Evolutionary conservation across 129 eudicot genomes (phyloP).

Genomic region (Flaveria sonorensis): DNA sequence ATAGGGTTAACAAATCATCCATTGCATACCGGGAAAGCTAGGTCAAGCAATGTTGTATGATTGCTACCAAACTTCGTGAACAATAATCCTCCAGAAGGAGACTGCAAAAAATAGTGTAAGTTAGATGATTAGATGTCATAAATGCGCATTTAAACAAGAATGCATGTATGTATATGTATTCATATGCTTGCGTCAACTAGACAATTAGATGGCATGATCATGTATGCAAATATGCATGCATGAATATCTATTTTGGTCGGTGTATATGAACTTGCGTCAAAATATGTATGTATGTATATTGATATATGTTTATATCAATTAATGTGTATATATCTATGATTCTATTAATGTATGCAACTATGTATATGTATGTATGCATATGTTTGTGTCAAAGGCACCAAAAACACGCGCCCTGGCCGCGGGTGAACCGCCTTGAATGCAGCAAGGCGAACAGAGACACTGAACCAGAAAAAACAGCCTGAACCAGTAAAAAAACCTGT

Average conservation of each 20-base stretch:
- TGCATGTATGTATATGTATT: constrained; percentile 2
- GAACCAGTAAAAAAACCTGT: too few species aligned
- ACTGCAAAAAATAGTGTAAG: constrained; percentile 44
- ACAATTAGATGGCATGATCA: neutral
- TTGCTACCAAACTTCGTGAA: constrained; percentile 87
- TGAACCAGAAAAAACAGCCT: too few species aligned
- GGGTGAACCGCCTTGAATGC: too few species aligned
- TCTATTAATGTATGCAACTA: neutral
- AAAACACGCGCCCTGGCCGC: too few species aligned
- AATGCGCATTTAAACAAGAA: neutral
- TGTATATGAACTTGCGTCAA: neutral
- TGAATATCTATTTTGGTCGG: neutral
- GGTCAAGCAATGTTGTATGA: constrained; percentile 76
- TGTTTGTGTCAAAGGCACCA: neutral
- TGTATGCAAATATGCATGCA: neutral
- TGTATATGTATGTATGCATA: neutral
- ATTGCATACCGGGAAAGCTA: constrained; percentile 78
- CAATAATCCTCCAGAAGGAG: constrained; percentile 84
- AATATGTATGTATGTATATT: neutral
- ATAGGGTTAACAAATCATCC: neutral
- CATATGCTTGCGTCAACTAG: neutral
- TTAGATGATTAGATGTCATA: neutral
- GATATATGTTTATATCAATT: neutral
- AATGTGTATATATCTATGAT: neutral
- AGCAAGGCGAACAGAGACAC: too few species aligned